Evolutionary conservation across 371 early-diverging fungal species (phyloP).

Genomic region (Circinella umbellata): DNA sequence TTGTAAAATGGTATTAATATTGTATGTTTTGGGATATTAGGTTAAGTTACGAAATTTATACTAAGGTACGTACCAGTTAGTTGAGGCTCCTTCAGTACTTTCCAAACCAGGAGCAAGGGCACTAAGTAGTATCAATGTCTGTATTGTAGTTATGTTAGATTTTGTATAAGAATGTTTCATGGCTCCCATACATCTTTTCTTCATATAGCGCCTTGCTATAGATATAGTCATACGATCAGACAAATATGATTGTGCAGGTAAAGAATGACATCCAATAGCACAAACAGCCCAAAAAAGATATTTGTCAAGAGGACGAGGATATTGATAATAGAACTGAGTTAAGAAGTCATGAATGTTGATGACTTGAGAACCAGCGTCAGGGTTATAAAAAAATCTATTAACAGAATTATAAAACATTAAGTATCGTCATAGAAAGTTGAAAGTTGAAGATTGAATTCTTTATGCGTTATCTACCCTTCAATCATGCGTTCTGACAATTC

Average conservation of each 20-base stretch:
- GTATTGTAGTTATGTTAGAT: not conserved
- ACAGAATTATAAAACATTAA: too few species aligned
- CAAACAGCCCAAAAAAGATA: not conserved
- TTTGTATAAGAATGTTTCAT: not conserved
- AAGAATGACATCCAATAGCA: not conserved
- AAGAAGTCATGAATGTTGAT: not conserved
- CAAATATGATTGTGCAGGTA: not conserved
- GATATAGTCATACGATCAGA: too few species aligned
- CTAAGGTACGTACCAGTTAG: not conserved
- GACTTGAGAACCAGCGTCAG: too few species aligned
- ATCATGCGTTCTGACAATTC: not conserved
- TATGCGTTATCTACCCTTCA: not conserved
- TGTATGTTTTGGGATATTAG: too few species aligned
- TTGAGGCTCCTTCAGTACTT: not conserved
- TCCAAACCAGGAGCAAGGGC: not conserved
- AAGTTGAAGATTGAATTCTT: too few species aligned
- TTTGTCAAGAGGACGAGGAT: not conserved
- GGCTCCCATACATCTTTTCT: not conserved
- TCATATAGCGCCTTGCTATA: not conserved
- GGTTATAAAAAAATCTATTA: not conserved
- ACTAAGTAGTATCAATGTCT: not conserved
- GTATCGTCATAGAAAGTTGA: too few species aligned
- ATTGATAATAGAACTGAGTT: constrained; percentile 4
- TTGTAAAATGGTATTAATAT: too few species aligned
- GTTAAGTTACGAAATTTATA: too few species aligned